Base-by-base conservation (phyloP, 441 rosid species). In the Jatropha podagrica region DNA sequence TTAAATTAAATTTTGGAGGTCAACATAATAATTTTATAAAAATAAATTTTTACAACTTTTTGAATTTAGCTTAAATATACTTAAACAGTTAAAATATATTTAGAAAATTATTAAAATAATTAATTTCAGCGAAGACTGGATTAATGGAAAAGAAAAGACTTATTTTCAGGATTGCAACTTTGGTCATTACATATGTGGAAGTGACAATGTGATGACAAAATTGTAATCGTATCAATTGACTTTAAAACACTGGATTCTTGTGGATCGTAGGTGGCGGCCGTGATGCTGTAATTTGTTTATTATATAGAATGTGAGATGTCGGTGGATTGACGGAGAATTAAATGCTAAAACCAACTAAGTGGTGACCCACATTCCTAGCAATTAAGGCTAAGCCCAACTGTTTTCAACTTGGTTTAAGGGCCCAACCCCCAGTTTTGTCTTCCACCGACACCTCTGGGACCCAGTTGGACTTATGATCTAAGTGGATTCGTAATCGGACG, bases 271-370 rank as follows among this genome's bases (percentile, higher is more conserved):
- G 26, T 11, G 77, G 58, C 7, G 37, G 48, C 23, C 23, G 23
- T 32, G 2, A 32, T 32, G 32, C 32, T 17, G 61, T 4, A 6
- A 41, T 60, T 60, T 51, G 17, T 4, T 54, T 12, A 14, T 42
- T 63, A 15, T 11, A 7, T 48, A 12, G 41, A 14, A 42, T 2
- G 51, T 32, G 27, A 72, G 66, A 59, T 73, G 76, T 71, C 74
- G 74, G 74, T 71, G 65, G 73, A 27, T 61, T 66, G 20, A 66
- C 23, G 1, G 27, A 60, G 5, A 27, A 60, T 8, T 10, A 4
- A 26, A 46, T 62, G 27, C 32, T 10, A 0, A 48, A 48, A 48
- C 59, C 51, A 32, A 64, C 20, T 38, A 9, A n/a, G 38, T 40
- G 74, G 64, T 40, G 63, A 5, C 46, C 68, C 54, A 46, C 58